These are phyloP conservation scores for Colletotrichum sidae DNA, from an alignment of 2,329 filamentous ascomycete species.

Conservation along the genomic window DNA sequence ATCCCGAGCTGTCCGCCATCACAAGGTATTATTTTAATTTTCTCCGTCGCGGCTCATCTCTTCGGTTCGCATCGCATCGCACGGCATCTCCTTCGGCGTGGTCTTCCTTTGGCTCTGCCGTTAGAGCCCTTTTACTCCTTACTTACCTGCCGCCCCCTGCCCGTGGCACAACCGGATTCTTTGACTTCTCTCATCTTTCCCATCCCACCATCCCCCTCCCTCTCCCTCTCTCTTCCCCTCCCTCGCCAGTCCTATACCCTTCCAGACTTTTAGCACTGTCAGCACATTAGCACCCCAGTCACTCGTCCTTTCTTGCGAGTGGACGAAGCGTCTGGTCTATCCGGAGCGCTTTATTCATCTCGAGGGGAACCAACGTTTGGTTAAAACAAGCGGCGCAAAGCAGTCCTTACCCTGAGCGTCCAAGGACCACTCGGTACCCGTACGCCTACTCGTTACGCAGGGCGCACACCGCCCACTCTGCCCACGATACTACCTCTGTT, in stretches of 20 bases:
- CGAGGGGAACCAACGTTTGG: no score
- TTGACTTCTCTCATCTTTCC: slow-evolving; percentile 13
- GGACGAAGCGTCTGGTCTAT: no score
- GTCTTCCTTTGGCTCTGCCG: no score
- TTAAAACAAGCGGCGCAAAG: not conserved
- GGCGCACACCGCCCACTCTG: slow-evolving; percentile 19
- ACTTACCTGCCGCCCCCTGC: slow-evolving; percentile 14
- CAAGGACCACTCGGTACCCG: no score
- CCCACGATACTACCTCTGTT: no score
- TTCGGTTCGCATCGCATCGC: no score
- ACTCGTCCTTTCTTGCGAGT: no score
- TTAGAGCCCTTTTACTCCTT: not conserved
- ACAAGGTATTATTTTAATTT: slow-evolving; percentile 17
- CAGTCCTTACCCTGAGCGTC: not conserved
- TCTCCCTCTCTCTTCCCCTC: not conserved
- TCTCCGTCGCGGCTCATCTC: no score
- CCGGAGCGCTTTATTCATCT: no score
- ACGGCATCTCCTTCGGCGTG: no score
- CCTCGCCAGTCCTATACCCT: not conserved
- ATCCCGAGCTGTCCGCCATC: slow-evolving; percentile 31
- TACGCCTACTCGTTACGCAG: not conserved
- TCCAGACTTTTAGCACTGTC: no score
- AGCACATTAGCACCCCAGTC: no score
- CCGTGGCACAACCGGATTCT: not conserved
- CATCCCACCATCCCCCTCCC: slow-evolving; percentile 9